phyloP scores from a whole-genome alignment of 2,329 filamentous ascomycete genomes.

The Fusarium chuoi region DNA sequence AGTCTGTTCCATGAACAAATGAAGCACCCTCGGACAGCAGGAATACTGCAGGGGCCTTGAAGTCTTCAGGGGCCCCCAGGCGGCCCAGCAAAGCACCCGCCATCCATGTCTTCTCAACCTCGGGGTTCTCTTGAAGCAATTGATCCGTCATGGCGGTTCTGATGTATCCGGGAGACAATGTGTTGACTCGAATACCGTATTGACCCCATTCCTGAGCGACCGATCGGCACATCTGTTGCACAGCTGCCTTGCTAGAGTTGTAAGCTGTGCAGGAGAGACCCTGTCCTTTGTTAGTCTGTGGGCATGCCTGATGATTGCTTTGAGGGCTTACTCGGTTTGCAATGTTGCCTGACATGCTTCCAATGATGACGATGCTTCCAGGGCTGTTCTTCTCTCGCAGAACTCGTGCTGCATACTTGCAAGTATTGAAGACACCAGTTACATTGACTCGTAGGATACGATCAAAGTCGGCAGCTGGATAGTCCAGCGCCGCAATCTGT shows the following conservation, averaged over 20 bases:
- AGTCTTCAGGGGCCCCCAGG: constrained; percentile 65
- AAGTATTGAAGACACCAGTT: constrained; percentile 75
- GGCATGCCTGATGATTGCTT: background rate
- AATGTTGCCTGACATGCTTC: constrained; percentile 60
- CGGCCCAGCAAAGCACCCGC: constrained; percentile 63
- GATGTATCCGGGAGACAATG: constrained; percentile 69
- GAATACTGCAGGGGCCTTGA: constrained; percentile 67
- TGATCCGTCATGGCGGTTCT: constrained; percentile 60
- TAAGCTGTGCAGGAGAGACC: constrained; percentile 71
- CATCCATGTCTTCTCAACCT: constrained; percentile 64
- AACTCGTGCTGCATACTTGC: constrained; percentile 74
- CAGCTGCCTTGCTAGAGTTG: constrained; percentile 70
- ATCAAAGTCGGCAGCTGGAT: constrained; percentile 68
- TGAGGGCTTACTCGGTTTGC: constrained; percentile 58
- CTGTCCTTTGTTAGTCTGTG: constrained; percentile 46
- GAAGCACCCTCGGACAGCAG: constrained; percentile 65
- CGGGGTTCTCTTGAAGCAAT: constrained; percentile 56
- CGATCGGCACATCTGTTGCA: constrained; percentile 68
- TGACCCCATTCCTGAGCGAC: constrained; percentile 71
- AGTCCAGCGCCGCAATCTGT: constrained; percentile 58
- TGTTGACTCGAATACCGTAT: constrained; percentile 73
- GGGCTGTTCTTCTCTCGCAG: constrained; percentile 54
- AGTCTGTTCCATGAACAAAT: constrained; percentile 67
- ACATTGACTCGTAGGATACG: constrained; percentile 77
- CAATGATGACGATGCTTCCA: constrained; percentile 62